Evolutionary conservation across 176 grass and related monocot genomes (phyloP).

Genomic region (Carex myosuroides): DNA sequence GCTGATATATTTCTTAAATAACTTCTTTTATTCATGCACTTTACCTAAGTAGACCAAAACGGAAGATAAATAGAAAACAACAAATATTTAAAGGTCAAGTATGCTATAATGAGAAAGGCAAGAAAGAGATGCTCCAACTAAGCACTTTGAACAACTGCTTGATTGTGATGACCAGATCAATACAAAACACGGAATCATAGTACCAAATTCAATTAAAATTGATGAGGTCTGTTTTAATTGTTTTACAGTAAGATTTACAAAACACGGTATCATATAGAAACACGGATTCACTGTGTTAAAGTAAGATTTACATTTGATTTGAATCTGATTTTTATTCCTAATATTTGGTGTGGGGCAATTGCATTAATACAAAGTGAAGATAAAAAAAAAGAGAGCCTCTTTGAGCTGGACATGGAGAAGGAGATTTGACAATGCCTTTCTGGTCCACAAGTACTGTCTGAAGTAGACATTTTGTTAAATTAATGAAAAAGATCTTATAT

Average conservation of each 20-base stretch:
- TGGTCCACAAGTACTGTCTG: neutral
- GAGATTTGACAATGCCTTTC: neutral
- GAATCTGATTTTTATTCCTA: neutral
- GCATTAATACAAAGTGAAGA: neutral
- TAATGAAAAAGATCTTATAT: neutral
- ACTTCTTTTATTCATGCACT: constrained; percentile 10
- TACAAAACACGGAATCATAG: neutral
- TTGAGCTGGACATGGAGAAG: neutral
- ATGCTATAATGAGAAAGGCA: constrained; percentile 14
- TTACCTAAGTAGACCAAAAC: neutral
- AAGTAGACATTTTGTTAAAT: constrained; percentile 18
- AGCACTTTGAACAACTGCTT: neutral
- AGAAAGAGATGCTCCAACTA: constrained; percentile 2
- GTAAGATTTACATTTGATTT: neutral
- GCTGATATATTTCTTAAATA: neutral
- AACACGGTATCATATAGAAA: too few relatives aligned
- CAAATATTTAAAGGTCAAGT: neutral
- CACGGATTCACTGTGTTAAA: neutral
- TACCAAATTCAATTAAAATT: neutral
- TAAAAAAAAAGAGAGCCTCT: neutral
- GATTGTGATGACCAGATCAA: neutral
- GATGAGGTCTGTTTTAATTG: neutral
- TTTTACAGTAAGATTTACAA: neutral
- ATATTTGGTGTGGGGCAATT: neutral
- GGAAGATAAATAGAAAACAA: neutral